Conservation (phyloP, 495 filamentous ascomycete genomes). For the Penicillium salamii region DNA sequence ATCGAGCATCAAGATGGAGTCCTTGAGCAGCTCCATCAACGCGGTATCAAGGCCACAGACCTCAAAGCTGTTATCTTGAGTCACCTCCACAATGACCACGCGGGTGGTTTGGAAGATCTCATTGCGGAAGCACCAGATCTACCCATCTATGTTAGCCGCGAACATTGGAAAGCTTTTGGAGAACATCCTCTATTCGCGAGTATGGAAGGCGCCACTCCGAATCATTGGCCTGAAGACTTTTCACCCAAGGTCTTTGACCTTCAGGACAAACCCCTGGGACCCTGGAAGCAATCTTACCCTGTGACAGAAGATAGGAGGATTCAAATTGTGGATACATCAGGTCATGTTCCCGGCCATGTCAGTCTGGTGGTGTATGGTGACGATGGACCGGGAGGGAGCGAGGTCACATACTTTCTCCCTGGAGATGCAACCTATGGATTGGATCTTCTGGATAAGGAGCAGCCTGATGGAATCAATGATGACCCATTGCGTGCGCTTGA, state of each 20-base stretch:
- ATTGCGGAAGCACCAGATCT: slow-evolving; percentile 15
- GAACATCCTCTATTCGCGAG: slow-evolving; percentile 22
- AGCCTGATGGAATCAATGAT: slow-evolving; percentile 31
- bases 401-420: slow-evolving; percentile 24
- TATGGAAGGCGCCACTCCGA: slow-evolving; percentile 26
- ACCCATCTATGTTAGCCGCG: slow-evolving; percentile 21
- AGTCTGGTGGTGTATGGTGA: slow-evolving; percentile 21
- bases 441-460: slow-evolving; percentile 23
- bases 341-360: slow-evolving; percentile 32
- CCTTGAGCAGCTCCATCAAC: slow-evolving; percentile 13
- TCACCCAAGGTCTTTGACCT: slow-evolving; percentile 21
- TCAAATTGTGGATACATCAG: slow-evolving; percentile 28
- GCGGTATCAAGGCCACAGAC: slow-evolving; percentile 23
- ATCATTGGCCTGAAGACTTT: slow-evolving; percentile 29
- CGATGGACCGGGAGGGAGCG: not conserved
- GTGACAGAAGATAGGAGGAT: slow-evolving; percentile 29
- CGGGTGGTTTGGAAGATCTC: slow-evolving; percentile 29
- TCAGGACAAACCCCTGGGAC: slow-evolving; percentile 21
- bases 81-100: slow-evolving; percentile 34
- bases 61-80: slow-evolving; percentile 26
- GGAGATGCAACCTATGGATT: slow-evolving; percentile 31
- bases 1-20: slow-evolving; percentile 24
- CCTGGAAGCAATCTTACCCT: slow-evolving; percentile 25
- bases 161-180: slow-evolving; percentile 30
- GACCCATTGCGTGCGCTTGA: slow-evolving; percentile 23